A percentile compares a stretch with the other conserved stretches of the same genome.
phyloP scores from a whole-genome alignment of 2,329 filamentous ascomycete species.

The Onygenales sp. region DNA sequence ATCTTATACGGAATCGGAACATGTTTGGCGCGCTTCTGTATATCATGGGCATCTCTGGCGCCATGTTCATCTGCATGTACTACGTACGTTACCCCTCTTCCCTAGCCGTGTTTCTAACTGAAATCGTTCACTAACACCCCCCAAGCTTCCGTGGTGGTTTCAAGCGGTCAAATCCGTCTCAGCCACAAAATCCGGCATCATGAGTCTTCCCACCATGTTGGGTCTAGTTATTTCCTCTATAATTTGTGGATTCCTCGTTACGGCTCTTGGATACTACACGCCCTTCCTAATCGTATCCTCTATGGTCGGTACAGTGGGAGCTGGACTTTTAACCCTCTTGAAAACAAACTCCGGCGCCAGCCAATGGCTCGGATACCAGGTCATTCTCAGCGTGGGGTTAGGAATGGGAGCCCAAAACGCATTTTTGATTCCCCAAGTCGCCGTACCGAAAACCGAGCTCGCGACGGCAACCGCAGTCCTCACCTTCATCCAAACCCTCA shows the following conservation, averaged over 20 bases:
- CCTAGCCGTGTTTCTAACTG: too few relatives aligned
- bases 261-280: background rate
- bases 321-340: background rate
- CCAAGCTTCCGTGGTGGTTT: conserved; percentile 33
- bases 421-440: too few relatives aligned
- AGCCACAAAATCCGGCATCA: conserved; percentile 38
- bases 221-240: background rate
- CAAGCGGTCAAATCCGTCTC: conserved; percentile 36
- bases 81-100: conserved; percentile 17
- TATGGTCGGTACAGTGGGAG: background rate
- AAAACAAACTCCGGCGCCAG: background rate
- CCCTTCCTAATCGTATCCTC: background rate
- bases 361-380: background rate
- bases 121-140: too few relatives aligned
- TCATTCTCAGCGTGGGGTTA: background rate
- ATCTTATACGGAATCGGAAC: too few relatives aligned
- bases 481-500: too few relatives aligned
- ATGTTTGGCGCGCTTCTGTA: too few relatives aligned
- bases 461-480: too few relatives aligned
- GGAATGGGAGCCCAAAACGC: background rate
- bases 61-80: conserved; percentile 32
- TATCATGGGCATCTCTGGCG: conserved; percentile 26
- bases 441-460: too few relatives aligned
- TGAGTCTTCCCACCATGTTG: conserved; percentile 31
- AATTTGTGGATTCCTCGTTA: background rate